These are phyloP conservation scores for Marchantia polymorpha DNA, from an alignment of 225 moss, liverwort and hornwort genomes.

Conservation along the genomic window DNA sequence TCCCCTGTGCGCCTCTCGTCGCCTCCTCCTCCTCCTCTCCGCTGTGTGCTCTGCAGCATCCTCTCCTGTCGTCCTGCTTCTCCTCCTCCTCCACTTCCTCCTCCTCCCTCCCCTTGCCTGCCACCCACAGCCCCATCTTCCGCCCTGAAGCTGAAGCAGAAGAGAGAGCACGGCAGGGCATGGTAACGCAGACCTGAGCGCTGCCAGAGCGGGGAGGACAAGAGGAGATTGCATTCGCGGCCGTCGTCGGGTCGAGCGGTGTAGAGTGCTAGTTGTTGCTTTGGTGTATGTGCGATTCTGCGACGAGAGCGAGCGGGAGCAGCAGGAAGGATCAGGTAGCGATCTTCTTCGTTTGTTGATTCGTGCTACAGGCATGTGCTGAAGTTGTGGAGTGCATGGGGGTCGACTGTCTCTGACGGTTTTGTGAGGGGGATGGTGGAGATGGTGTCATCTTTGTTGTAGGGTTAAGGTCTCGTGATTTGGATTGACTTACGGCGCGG, in stretches of 20 bases:
- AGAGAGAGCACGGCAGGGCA: background rate
- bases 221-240: background rate
- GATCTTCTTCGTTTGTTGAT: background rate
- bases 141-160: background rate
- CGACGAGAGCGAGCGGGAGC: background rate
- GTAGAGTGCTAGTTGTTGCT: background rate
- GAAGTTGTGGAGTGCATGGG: background rate
- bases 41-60: background rate
- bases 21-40: background rate
- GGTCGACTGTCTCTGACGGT: background rate
- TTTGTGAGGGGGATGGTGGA: background rate
- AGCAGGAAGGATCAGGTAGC: background rate
- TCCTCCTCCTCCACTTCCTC: background rate
- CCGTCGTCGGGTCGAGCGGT: background rate
- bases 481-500: constrained; percentile 4
- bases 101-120: background rate
- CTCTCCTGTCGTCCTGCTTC: background rate
- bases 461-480: constrained; percentile 12
- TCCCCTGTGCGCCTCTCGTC: background rate
- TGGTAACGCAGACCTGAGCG: background rate
- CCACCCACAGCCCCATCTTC: background rate
- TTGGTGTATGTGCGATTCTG: background rate
- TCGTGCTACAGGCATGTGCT: too few species aligned
- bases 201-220: background rate
- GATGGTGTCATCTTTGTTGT: background rate